A percentile compares a stretch with the other conserved stretches of the same genome.
Conservation (phyloP, 768 basidiomycete genomes). For the Termitomyces eurrhizus region DNA sequence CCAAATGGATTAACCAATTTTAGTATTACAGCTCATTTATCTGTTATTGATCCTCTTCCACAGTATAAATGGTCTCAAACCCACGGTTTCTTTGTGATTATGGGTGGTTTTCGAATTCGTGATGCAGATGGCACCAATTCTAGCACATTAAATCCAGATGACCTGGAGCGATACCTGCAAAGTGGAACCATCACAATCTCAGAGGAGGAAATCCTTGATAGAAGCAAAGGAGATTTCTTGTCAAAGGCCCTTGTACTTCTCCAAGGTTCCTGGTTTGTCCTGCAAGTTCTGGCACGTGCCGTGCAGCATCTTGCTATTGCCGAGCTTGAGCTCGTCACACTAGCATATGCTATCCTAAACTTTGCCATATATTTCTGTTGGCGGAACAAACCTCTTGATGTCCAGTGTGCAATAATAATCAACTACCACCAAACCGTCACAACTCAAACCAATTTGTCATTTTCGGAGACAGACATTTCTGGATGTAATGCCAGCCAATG, state of each 20-base stretch:
- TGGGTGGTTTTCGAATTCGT: conserved; percentile 22
- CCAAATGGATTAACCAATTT: background rate
- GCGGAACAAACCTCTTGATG: conserved; percentile 33
- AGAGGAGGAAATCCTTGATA: conserved; percentile 21
- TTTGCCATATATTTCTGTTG: conserved; percentile 26
- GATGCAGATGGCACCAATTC: background rate
- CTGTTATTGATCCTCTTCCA: background rate
- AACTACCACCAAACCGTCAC: background rate
- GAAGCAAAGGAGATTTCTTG: conserved; percentile 23
- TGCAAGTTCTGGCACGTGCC: conserved; percentile 23
- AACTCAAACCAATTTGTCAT: too few species aligned
- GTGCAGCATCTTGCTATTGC: conserved; percentile 20
- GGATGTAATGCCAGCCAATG: background rate
- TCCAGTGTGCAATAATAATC: conserved; percentile 8
- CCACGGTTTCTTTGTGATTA: conserved; percentile 24
- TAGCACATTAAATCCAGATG: conserved; percentile 1
- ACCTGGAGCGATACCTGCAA: background rate
- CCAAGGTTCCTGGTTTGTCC: conserved; percentile 28
- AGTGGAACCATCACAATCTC: conserved; percentile 8
- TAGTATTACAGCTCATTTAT: background rate
- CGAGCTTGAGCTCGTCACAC: conserved; percentile 27
- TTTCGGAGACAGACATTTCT: background rate
- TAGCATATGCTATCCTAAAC: conserved; percentile 24
- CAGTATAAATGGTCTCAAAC: conserved; percentile 17
- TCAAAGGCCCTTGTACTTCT: conserved; percentile 21